Evolutionary conservation across 345 rosid genomes (phyloP), one percentile per base, ranked within the genome.

Genomic region (Brassica incana): DNA sequence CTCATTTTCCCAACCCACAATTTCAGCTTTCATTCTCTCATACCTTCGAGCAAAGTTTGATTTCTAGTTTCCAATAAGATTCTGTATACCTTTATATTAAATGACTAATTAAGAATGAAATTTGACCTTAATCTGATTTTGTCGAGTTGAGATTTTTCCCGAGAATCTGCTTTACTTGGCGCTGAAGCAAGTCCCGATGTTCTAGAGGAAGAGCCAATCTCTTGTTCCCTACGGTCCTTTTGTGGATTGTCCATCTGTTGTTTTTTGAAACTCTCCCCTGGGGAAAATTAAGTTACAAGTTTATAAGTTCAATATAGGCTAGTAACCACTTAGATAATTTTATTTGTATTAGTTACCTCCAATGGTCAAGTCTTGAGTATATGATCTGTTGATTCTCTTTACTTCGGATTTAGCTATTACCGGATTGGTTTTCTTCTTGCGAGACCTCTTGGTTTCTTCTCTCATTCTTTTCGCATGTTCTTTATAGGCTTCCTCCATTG

Each of bases 1-100:
- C 60, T 88, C 86, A 7, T 85, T 86, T 88, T 90, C 92, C 98
- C 97, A 89, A 2, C 73, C 82, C 78, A 86, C 72, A 76, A 92
- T 85, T 14, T 86, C 73, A 33, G 88, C 81, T 78, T 85, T 89
- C 83, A 77, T 70, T 59, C 85, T 88, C 81, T 92, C 93, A 66
- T 81, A 86, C 94, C 94, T 92, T 86, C 74, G 77, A 85, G 3
- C 9, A 64, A 2, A 40, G 5, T 30, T 56, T 64, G 38, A 27
- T 80, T 33, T 69, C 35, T 12, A 62, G 5, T 74, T 35, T 0
- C 5, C 36, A 8, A 62, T 27, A 74, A 48, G 1, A 69, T 6
- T 7, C 45, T 40, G 45, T 8, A 40, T 40, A 40, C 45, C 45
- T 8, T 3, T 16, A 35, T 32, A 6, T 35, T 36, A 45, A 69